Percentiles rank a stretch among this genome's conserved stretches.
phyloP scores from a whole-genome alignment of 2,329 filamentous ascomycete genomes.

The Boeremia exigua region DNA sequence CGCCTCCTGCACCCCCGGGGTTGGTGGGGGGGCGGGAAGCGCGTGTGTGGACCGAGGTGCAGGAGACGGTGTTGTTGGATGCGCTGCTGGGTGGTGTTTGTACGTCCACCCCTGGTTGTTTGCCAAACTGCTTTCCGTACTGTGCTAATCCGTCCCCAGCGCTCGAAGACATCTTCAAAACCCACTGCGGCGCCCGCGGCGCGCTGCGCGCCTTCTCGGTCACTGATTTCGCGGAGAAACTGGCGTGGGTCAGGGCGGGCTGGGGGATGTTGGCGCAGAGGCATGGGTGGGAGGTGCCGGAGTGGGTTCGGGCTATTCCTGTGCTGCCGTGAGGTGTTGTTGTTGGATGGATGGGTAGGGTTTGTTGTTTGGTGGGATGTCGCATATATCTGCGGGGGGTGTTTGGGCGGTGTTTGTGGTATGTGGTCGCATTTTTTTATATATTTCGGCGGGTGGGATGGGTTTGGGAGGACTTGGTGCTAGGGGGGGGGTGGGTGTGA shows the following conservation, averaged over 20 bases:
- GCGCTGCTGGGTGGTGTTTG: too few relatives aligned
- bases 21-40: too few relatives aligned
- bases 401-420: too few relatives aligned
- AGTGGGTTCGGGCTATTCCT: constrained; percentile 39
- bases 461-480: too few relatives aligned
- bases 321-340: constrained; percentile 20
- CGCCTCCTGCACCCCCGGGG: too few relatives aligned
- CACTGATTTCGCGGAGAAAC: constrained; percentile 19
- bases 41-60: constrained; percentile 40
- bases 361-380: not conserved
- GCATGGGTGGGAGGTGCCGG: constrained; percentile 28
- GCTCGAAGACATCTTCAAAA: constrained; percentile 37
- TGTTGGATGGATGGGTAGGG: not conserved
- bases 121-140: too few relatives aligned
- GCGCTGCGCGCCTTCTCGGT: constrained; percentile 38
- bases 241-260: constrained; percentile 22
- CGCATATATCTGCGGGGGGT: too few relatives aligned
- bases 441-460: too few relatives aligned
- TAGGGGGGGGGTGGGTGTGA: too few relatives aligned
- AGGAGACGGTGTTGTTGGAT: constrained; percentile 43
- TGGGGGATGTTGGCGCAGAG: constrained; percentile 22
- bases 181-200: constrained; percentile 33
- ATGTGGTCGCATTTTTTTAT: too few relatives aligned
- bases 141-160: too few relatives aligned
- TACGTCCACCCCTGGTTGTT: too few relatives aligned